Evolutionary conservation across 805 yeast species (phyloP).

Genomic region (Yamadazyma ubonensis): DNA sequence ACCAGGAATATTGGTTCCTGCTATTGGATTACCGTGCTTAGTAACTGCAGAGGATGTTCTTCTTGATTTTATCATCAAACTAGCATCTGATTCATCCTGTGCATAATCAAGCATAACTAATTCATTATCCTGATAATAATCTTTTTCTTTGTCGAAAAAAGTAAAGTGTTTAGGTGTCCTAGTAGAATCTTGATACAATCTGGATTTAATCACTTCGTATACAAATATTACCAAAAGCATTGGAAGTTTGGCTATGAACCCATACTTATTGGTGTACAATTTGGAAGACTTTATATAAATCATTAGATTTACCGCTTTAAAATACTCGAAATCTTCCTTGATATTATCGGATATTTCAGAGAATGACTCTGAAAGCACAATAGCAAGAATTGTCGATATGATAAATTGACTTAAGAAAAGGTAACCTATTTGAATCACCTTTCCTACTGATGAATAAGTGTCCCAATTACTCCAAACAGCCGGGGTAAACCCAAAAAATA

Average conservation of each 20-base stretch:
- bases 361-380: constrained; percentile 47
- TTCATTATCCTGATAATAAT: constrained; percentile 31
- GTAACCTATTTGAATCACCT: constrained; percentile 48
- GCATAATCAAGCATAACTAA: constrained; percentile 20
- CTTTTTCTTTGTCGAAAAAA: constrained; percentile 29
- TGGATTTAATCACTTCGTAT: constrained; percentile 27
- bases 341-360: constrained; percentile 32
- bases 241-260: constrained; percentile 36
- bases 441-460: constrained; percentile 46
- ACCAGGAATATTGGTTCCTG: too few relatives aligned
- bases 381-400: constrained; percentile 53
- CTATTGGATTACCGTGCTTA: too few relatives aligned
- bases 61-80: constrained; percentile 26
- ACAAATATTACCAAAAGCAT: constrained; percentile 30
- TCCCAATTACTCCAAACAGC: constrained; percentile 60
- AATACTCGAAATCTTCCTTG: constrained; percentile 41
- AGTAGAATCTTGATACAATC: constrained; percentile 13
- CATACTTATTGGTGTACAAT: constrained; percentile 14
- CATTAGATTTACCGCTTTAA: constrained; percentile 38
- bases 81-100: constrained; percentile 26
- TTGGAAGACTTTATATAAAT: constrained; percentile 34
- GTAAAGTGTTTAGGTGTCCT: constrained; percentile 30
- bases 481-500: constrained; percentile 59
- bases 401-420: constrained; percentile 55
- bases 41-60: constrained; percentile 20